Conservation (phyloP, 108 stramenopile genomes). For the Nitzschia sp. region DNA sequence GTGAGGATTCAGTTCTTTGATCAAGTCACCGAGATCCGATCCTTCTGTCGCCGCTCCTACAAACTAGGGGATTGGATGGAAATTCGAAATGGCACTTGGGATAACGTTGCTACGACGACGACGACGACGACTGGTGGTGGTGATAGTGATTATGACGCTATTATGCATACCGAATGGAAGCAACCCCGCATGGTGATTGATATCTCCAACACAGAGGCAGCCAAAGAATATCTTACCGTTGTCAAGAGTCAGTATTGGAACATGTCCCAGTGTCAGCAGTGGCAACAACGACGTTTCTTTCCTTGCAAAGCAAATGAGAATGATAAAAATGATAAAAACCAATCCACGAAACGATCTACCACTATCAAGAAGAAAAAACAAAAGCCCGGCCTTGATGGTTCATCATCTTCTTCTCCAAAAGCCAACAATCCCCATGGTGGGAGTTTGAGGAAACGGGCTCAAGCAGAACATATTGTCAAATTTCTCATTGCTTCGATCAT, state of each 20-base stretch:
- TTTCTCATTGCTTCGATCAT: slow-evolving; percentile 58
- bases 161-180: slow-evolving; percentile 15
- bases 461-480: slow-evolving; percentile 57
- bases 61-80: slow-evolving; percentile 67
- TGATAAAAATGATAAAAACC: slow-evolving; percentile 2
- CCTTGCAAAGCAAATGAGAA: slow-evolving; percentile 26
- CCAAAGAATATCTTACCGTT: slow-evolving; percentile 13
- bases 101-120: slow-evolving; percentile 14
- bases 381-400: slow-evolving; percentile 13
- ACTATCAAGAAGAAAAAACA: not conserved
- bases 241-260: slow-evolving; percentile 39
- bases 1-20: slow-evolving; percentile 41
- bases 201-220: slow-evolving; percentile 17
- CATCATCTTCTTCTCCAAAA: too few relatives aligned
- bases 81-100: slow-evolving; percentile 32
- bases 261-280: slow-evolving; percentile 53
- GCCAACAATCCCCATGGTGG: slow-evolving; percentile 38
- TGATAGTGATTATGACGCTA: not conserved
- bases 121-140: not conserved
- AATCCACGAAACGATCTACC: too few relatives aligned
- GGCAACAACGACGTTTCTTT: slow-evolving; percentile 43
- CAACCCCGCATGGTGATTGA: slow-evolving; percentile 33
- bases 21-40: slow-evolving; percentile 40
- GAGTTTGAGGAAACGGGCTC: slow-evolving; percentile 51
- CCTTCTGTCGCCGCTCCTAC: slow-evolving; percentile 53